Percentiles rank a stretch among this genome's conserved stretches.
phyloP scores from a whole-genome alignment of 331 rosid genomes.

The Dryas integrifolia region DNA sequence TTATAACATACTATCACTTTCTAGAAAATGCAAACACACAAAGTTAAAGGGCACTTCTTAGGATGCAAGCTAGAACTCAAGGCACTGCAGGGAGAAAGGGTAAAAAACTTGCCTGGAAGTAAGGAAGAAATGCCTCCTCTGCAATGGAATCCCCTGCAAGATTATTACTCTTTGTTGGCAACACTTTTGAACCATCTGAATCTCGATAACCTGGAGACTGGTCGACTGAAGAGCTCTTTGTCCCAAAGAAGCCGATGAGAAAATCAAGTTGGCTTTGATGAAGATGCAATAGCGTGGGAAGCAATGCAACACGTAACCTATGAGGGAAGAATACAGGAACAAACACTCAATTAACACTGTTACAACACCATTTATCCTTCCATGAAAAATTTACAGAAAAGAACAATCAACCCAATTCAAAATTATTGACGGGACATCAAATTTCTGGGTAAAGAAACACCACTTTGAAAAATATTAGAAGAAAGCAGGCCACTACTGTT shows the following conservation, averaged over 20 bases:
- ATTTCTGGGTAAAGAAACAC: not conserved
- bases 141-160: slow-evolving; percentile 40
- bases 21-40: slow-evolving; percentile 1
- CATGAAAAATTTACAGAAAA: not conserved
- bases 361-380: not conserved
- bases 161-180: slow-evolving; percentile 35
- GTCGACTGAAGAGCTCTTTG: slow-evolving; percentile 43
- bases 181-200: slow-evolving; percentile 52
- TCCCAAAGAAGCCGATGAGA: slow-evolving; percentile 72
- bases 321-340: slow-evolving; percentile 16
- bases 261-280: slow-evolving; percentile 91
- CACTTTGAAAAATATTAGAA: not conserved
- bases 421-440: not conserved
- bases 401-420: not conserved
- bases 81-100: slow-evolving; percentile 1
- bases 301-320: slow-evolving; percentile 68
- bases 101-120: slow-evolving; percentile 75
- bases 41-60: not conserved
- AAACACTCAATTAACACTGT: slow-evolving; percentile 10
- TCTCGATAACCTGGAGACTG: slow-evolving; percentile 48
- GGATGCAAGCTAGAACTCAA: not conserved
- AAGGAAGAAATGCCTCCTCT: slow-evolving; percentile 91
- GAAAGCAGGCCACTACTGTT: too few species aligned
- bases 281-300: slow-evolving; percentile 69
- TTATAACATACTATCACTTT: not conserved